Conservation (phyloP, 2,329 filamentous ascomycete genomes). For the Ceratocystis harringtonii region DNA sequence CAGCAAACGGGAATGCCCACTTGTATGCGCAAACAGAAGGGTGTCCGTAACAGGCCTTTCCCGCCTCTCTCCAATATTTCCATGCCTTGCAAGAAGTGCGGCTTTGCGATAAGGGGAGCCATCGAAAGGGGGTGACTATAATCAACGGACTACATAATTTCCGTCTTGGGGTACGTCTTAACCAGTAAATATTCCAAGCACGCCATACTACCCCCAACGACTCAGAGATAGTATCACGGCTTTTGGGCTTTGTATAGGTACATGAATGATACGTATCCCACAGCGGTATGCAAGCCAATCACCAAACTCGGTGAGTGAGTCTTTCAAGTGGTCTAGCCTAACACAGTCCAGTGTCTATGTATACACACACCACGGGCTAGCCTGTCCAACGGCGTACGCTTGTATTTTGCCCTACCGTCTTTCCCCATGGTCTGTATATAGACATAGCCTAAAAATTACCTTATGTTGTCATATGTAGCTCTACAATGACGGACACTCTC, state of each 20-base stretch:
- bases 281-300: background rate
- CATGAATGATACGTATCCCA: background rate
- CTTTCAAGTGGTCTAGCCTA: background rate
- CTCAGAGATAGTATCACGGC: background rate
- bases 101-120: background rate
- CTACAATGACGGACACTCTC: background rate
- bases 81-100: background rate
- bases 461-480: background rate
- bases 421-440: background rate
- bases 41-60: background rate
- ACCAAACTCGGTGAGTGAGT: background rate
- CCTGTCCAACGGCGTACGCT: background rate
- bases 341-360: background rate
- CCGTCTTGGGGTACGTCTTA: background rate
- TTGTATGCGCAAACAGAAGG: background rate
- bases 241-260: background rate
- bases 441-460: background rate
- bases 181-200: background rate
- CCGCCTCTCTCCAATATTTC: background rate
- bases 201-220: background rate
- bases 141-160: background rate
- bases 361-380: background rate
- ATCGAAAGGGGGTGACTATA: background rate
- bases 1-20: background rate
- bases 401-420: background rate